Conservation (phyloP, 164 flowering plant genomes). For the Vitis cinerea region DNA sequence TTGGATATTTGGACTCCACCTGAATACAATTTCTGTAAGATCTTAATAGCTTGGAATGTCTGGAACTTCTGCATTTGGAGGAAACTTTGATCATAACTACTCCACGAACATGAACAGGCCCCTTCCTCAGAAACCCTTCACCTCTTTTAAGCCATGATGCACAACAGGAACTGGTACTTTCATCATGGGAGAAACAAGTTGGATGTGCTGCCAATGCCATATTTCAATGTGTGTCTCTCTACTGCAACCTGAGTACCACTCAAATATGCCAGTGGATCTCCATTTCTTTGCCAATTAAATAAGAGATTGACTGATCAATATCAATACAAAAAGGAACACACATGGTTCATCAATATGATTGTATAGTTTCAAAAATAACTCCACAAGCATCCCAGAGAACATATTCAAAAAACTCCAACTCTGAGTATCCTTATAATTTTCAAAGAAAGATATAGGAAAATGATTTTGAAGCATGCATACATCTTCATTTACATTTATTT, state of each 20-base stretch:
- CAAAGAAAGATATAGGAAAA: no score
- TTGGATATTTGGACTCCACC: slow-evolving; percentile 15
- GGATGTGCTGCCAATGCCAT: slow-evolving; percentile 44
- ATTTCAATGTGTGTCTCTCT: slow-evolving; percentile 8
- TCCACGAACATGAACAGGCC: slow-evolving; percentile 10
- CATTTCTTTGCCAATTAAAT: no score
- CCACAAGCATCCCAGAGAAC: no score
- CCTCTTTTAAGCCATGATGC: slow-evolving; percentile 15
- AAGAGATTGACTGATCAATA: no score
- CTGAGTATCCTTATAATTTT: no score
- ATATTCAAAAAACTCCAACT: no score
- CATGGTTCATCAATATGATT: no score
- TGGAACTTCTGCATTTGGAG: slow-evolving; percentile 19
- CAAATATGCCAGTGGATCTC: no score
- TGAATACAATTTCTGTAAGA: slow-evolving; percentile 9
- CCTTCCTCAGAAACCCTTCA: slow-evolving; percentile 15
- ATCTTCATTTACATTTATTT: no score
- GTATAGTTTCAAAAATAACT: no score
- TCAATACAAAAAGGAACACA: no score
- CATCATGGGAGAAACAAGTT: slow-evolving; percentile 23
- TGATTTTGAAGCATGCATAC: no score
- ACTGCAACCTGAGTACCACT: slow-evolving; percentile 23
- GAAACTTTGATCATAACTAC: slow-evolving; percentile 21
- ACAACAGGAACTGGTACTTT: slow-evolving; percentile 15
- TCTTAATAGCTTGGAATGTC: slow-evolving; percentile 13